Evolutionary conservation across 1,139 yeast genomes (phyloP).

Genomic region (Protomyces inundatus): DNA sequence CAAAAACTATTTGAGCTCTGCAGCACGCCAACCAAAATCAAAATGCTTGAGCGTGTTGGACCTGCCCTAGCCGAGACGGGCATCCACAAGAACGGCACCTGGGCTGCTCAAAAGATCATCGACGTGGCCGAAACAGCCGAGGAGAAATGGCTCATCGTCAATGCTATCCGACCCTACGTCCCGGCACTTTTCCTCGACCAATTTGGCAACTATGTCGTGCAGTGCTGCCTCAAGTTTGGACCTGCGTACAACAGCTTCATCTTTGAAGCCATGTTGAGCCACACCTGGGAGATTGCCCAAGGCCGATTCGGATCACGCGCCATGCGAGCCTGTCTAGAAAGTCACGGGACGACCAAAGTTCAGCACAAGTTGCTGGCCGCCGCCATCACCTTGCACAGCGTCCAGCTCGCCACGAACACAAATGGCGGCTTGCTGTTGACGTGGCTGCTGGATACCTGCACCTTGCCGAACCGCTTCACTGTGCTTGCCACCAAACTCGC

Average conservation of each 20-base stretch:
- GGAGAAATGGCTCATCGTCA: conserved; percentile 61
- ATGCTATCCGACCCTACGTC: conserved; percentile 71
- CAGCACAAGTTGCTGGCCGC: conserved; percentile 74
- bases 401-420: conserved; percentile 71
- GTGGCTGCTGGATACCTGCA: conserved; percentile 90
- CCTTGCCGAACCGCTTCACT: conserved; percentile 53
- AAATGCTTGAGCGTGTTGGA: conserved; percentile 72
- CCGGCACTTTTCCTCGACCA: conserved; percentile 88
- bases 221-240: conserved; percentile 86
- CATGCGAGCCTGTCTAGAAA: conserved; percentile 84
- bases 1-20: conserved; percentile 79
- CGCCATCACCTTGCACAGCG: conserved; percentile 70
- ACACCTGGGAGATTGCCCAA: conserved; percentile 75
- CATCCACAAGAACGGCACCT: conserved; percentile 94
- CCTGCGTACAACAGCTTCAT: conserved; percentile 84
- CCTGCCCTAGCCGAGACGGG: conserved; percentile 88
- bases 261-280: conserved; percentile 73
- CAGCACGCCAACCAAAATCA: conserved; percentile 65
- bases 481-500: conserved; percentile 55
- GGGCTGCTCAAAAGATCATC: conserved; percentile 97
- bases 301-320: conserved; percentile 96
- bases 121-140: conserved; percentile 63
- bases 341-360: conserved; percentile 57
- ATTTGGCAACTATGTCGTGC: conserved; percentile 93
- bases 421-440: conserved; percentile 87